These are phyloP conservation scores for Stereocaulon alpinum DNA, from an alignment of 495 filamentous ascomycete genomes.

Conservation along the genomic window DNA sequence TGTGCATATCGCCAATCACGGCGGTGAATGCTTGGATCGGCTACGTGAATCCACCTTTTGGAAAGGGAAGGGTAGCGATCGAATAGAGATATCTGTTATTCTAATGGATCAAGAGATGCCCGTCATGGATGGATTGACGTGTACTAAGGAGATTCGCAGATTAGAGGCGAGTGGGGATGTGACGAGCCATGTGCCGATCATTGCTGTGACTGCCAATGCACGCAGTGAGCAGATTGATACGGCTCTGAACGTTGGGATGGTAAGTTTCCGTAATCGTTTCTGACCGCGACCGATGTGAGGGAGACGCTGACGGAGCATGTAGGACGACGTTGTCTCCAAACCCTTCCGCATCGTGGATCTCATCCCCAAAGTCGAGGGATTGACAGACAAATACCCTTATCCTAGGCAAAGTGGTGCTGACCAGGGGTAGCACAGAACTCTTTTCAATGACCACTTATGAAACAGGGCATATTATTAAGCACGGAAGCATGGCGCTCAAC, in stretches of 20 bases:
- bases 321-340: slow-evolving; percentile 75
- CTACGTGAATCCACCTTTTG: slow-evolving; percentile 29
- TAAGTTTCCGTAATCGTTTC: slow-evolving; percentile 22
- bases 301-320: neutral
- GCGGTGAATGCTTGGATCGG: slow-evolving; percentile 58
- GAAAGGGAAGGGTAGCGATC: slow-evolving; percentile 15
- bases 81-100: slow-evolving; percentile 47
- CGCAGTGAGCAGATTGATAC: slow-evolving; percentile 54
- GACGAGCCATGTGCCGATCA: slow-evolving; percentile 53
- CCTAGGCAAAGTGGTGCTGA: neutral
- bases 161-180: slow-evolving; percentile 43
- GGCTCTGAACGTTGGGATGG: slow-evolving; percentile 61
- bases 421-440: no score
- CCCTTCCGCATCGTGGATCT: slow-evolving; percentile 66
- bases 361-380: slow-evolving; percentile 47
- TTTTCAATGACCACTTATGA: no score
- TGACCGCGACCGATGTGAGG: neutral
- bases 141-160: slow-evolving; percentile 54
- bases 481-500: no score
- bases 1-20: slow-evolving; percentile 62
- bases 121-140: slow-evolving; percentile 65
- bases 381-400: slow-evolving; percentile 4
- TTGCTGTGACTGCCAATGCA: slow-evolving; percentile 71
- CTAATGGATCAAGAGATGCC: slow-evolving; percentile 85
- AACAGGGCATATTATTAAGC: no score